Base-by-base conservation (phyloP, 495 filamentous ascomycete genomes). In the Bacidia rubella region DNA sequence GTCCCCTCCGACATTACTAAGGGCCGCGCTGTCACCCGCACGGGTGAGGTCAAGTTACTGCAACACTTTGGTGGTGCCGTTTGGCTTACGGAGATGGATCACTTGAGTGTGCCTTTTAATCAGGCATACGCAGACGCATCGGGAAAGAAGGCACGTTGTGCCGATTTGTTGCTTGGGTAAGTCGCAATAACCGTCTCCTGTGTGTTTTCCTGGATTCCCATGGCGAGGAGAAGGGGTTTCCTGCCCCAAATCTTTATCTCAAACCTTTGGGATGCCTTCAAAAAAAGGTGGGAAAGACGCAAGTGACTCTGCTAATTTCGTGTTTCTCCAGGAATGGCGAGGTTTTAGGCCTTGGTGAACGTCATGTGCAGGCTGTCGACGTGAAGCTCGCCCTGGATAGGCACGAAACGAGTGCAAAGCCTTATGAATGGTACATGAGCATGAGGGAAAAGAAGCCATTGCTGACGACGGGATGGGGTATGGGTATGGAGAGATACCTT, bases 81-180 rank as follows among this genome's bases (percentile, higher is more conserved):
- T 5, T 50, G 47, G 47, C 47, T 50, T 3, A 50, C 47, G 47
- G n/a, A 35, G 4, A 50, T 50, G 47, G 10, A 10, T n/a, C 47
- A 50, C 23, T 20, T 50, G 3, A 50, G 47, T 25, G 47, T 50
- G 29, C 47, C 47, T 11, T 50, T 50, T n/a, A 35, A 50, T 32
- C 47, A 50, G 19, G 47, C 47, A 27, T 50, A 17, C 47, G 17
- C 15, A 12, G 47, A 32, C 29, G 38, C 27, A 10, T 4, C 2
- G n/a, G 11, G 22, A 10, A 32, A 19, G 2, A 49, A 29, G 2
- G 47, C 47, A 11, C 45, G 9, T 22, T 48, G 45, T 48, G 47
- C 7, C 9, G 47, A 50, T n/a, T 26, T 50, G 0, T 38, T 50
- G 11, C 4, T 50, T 0, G 47, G 47, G n/a, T n/a, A n/a, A n/a